Evolutionary conservation across 169 alveolate species (phyloP).

Genomic region (Plasmodium malariae): DNA sequence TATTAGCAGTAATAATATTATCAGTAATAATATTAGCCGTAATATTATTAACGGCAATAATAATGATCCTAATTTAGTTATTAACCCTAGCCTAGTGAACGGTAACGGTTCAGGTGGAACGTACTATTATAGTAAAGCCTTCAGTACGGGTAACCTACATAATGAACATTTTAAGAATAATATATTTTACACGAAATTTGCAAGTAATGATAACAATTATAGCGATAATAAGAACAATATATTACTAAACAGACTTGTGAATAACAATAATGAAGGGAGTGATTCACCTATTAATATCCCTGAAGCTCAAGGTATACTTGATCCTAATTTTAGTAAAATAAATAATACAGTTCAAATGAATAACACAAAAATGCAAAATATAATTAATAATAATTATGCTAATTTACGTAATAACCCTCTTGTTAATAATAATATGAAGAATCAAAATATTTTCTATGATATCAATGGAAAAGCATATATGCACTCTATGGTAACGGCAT

Average conservation of each 20-base stretch:
- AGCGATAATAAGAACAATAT: too few species aligned
- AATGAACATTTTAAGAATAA: neutral
- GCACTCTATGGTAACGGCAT: too few species aligned
- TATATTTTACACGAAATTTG: neutral
- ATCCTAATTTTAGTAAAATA: conserved; percentile 1
- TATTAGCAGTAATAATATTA: neutral
- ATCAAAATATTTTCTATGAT: conserved; percentile 1
- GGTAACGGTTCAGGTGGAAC: neutral
- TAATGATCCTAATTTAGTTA: neutral
- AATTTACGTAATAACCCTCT: neutral
- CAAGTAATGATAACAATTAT: conserved; percentile 1
- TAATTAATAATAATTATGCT: neutral
- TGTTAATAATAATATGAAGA: neutral
- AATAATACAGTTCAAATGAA: neutral
- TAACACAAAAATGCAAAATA: neutral
- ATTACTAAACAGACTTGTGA: conserved; percentile 2
- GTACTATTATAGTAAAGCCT: neutral
- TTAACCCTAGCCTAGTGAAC: neutral
- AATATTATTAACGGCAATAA: neutral
- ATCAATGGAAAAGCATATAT: conserved; percentile 17
- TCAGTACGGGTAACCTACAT: neutral
- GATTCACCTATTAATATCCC: neutral
- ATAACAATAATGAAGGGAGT: neutral
- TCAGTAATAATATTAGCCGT: neutral
- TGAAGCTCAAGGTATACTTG: neutral